Evolutionary conservation across 1,284 basidiomycete species (phyloP), one percentile per base, ranked within the genome.

Genomic region (Microbotryum silenes-acaulis): DNA sequence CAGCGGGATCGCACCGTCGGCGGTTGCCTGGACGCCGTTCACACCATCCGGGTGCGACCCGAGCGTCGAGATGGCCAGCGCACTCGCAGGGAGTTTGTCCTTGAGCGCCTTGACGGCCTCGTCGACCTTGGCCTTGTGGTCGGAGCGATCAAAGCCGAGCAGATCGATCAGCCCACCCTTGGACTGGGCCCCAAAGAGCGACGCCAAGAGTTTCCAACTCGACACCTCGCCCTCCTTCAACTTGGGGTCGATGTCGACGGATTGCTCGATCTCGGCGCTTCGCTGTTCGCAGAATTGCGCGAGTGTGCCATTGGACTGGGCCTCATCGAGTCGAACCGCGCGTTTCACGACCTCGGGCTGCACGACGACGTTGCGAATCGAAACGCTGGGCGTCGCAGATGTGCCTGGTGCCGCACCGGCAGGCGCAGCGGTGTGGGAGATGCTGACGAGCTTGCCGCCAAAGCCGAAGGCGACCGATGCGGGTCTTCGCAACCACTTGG

Each of bases 401-500:
- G 86, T 86, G 33, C 88, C 88, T 45, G 85, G 82, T 0, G 84
- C 82, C 25, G 79, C 81, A 0, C 56, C 79, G 72, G 57, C 58
- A n/a, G 63, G 59, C 23, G 70, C 59, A 16, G 69, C 67, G 20
- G 54, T 58, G 6, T 89, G 84, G 1, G 84, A 83, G 23, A 89
- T 65, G 23, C 70, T 72, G 48, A 78, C 83, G 21, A 98, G 81
- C 71, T 88, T 85, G 51, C 94, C 94, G 18, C 93, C 91, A 71
- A 94, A 98, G 1, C 93, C 94, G 71, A 97, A 98, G 1, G 89
- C 85, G 52, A 81, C 84, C 1, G 86, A 86, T 0, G 83, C 80
- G 2, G 94, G 91, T 25, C 91, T 83, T 48, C 88, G 85, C 48
- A 97, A 83, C 96, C 96, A 97, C 74, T 92, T 96, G 9, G 96